phyloP scores from a whole-genome alignment of 1,284 basidiomycete genomes.

The Pascua sp. region DNA sequence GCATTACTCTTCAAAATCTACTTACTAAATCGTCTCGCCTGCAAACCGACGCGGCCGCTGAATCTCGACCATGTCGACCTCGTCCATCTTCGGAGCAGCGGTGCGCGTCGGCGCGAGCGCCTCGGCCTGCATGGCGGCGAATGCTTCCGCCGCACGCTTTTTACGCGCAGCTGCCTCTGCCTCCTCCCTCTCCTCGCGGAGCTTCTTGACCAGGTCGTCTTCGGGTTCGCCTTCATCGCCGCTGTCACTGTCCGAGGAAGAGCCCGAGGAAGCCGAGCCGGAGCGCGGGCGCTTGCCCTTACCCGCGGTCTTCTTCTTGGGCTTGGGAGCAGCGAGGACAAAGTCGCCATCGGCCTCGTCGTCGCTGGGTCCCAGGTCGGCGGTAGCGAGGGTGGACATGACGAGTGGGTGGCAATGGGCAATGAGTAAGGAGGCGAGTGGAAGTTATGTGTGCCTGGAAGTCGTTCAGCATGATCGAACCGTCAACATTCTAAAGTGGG shows the following conservation, averaged over 20 bases:
- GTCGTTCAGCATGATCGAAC: background rate
- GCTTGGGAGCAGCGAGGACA: conserved; percentile 21
- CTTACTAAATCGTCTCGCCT: conserved; percentile 46
- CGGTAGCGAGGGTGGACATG: conserved; percentile 43
- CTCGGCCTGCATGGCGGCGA: conserved; percentile 13
- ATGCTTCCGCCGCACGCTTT: conserved; percentile 13
- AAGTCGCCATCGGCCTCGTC: conserved; percentile 38
- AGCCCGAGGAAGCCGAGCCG: conserved; percentile 1
- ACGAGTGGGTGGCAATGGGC: background rate
- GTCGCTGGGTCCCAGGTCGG: conserved; percentile 33
- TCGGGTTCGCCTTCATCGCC: conserved; percentile 13
- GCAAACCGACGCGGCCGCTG: conserved; percentile 42
- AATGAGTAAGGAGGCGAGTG: background rate
- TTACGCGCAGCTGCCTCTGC: conserved; percentile 6
- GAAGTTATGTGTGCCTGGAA: background rate
- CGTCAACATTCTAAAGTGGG: background rate
- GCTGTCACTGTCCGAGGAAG: conserved; percentile 11
- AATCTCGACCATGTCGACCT: conserved; percentile 37
- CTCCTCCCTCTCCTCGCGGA: conserved; percentile 4
- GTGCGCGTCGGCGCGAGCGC: background rate
- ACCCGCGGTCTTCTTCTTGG: conserved; percentile 11
- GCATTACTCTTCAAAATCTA: background rate
- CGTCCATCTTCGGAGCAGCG: conserved; percentile 4
- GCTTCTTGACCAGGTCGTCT: background rate
- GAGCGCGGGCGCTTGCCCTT: conserved; percentile 12